These are phyloP conservation scores for Tetrapisispora arboricola DNA, from an alignment of 805 yeast species.

Conservation along the genomic window DNA sequence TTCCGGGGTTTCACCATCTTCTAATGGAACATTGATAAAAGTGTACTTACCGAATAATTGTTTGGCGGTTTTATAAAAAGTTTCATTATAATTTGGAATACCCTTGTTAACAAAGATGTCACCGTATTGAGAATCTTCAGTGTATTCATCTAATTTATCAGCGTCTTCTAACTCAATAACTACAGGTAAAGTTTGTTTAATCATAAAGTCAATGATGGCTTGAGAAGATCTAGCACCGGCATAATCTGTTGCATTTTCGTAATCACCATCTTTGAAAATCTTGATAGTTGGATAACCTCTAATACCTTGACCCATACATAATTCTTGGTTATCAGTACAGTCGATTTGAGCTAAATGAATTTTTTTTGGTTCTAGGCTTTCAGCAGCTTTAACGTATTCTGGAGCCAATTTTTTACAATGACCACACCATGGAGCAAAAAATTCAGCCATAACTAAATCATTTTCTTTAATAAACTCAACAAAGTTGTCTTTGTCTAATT, in stretches of 20 bases:
- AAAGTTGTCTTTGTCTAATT: slow-evolving; percentile 59
- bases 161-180: slow-evolving; percentile 42
- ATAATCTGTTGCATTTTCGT: slow-evolving; percentile 45
- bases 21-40: slow-evolving; percentile 40
- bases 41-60: slow-evolving; percentile 49
- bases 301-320: slow-evolving; percentile 58
- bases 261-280: slow-evolving; percentile 48
- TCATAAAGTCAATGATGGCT: slow-evolving; percentile 69
- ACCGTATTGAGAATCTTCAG: slow-evolving; percentile 33
- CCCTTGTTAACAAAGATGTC: slow-evolving; percentile 47
- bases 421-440: slow-evolving; percentile 97
- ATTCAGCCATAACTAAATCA: slow-evolving; percentile 75
- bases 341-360: slow-evolving; percentile 76
- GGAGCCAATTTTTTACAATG: slow-evolving; percentile 88
- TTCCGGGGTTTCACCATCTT: slow-evolving; percentile 28
- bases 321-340: slow-evolving; percentile 66
- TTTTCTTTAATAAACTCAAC: slow-evolving; percentile 55
- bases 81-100: slow-evolving; percentile 35
- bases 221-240: slow-evolving; percentile 77
- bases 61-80: slow-evolving; percentile 56
- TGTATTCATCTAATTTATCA: slow-evolving; percentile 40
- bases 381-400: slow-evolving; percentile 68
- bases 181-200: slow-evolving; percentile 72
- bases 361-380: slow-evolving; percentile 44
- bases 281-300: slow-evolving; percentile 81